These are phyloP conservation scores for Fimicolochytrium jonesii DNA, from an alignment of 192 early-diverging fungal species.

Conservation along the genomic window DNA sequence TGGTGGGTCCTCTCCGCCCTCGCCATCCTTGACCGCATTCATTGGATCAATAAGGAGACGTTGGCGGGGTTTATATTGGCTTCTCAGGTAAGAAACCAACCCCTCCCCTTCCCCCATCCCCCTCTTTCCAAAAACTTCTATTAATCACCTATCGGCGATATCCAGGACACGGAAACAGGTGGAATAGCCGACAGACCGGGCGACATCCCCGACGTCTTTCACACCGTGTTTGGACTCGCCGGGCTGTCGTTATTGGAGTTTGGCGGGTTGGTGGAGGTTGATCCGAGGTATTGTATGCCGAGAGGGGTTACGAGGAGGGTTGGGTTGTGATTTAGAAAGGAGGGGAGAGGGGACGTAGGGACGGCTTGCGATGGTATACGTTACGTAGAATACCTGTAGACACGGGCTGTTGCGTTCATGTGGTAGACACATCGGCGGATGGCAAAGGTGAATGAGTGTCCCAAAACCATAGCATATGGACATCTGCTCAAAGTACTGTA, in stretches of 20 bases:
- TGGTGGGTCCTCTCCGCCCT: conserved; percentile 97
- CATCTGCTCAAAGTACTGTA: too few relatives aligned
- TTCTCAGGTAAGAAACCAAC: conserved; percentile 57
- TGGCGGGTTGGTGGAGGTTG: conserved; percentile 66
- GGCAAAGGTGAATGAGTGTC: too few relatives aligned
- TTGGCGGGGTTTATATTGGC: conserved; percentile 75
- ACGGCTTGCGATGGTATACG: too few relatives aligned
- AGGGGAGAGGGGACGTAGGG: too few relatives aligned
- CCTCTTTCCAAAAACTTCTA: neutral
- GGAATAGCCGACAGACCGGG: conserved; percentile 93
- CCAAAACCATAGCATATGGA: too few relatives aligned
- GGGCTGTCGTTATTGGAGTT: conserved; percentile 85
- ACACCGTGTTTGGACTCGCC: conserved; percentile 91
- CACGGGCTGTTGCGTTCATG: too few relatives aligned
- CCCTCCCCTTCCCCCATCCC: conserved; percentile 3
- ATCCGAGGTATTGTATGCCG: conserved; percentile 87
- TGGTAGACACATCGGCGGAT: too few relatives aligned
- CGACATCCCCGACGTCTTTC: conserved; percentile 92
- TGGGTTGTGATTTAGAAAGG: too few relatives aligned
- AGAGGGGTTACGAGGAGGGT: conserved; percentile 22
- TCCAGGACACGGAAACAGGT: conserved; percentile 64
- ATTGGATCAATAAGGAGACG: conserved; percentile 82
- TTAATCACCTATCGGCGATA: too few relatives aligned
- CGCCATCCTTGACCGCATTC: conserved; percentile 66
- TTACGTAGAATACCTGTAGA: too few relatives aligned